These are phyloP conservation scores for Penicillium hesseltinei DNA, from an alignment of 2,329 filamentous ascomycete species.

Conservation along the genomic window DNA sequence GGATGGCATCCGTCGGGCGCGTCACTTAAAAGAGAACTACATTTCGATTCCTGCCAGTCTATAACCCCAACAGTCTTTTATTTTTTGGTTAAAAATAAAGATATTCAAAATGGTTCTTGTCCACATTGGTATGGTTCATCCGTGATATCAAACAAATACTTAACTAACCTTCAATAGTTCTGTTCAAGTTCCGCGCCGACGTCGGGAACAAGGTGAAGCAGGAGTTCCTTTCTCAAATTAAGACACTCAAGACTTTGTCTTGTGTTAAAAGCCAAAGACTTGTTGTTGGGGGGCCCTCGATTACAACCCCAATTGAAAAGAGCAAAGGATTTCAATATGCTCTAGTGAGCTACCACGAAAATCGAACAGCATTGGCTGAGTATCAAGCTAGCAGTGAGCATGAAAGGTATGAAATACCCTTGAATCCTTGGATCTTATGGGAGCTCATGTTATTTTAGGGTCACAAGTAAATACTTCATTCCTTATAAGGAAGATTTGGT, in stretches of 20 bases:
- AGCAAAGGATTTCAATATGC: slow-evolving; percentile 56
- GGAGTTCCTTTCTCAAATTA: slow-evolving; percentile 49
- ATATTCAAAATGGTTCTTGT: slow-evolving; percentile 24
- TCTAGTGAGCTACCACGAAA: slow-evolving; percentile 53
- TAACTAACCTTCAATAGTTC: slow-evolving; percentile 35
- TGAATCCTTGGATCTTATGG: background rate
- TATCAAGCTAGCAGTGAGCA: slow-evolving; percentile 57
- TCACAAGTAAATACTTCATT: slow-evolving; percentile 52
- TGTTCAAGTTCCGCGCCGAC: slow-evolving; percentile 51
- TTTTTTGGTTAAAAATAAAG: background rate
- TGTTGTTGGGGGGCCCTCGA: slow-evolving; percentile 53
- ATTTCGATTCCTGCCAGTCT: background rate
- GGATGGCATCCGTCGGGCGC: slow-evolving; percentile 1
- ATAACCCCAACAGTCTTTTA: background rate
- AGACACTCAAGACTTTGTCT: slow-evolving; percentile 49
- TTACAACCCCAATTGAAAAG: slow-evolving; percentile 52
- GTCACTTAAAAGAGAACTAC: background rate
- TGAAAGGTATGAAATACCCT: slow-evolving; percentile 39
- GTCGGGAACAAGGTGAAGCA: slow-evolving; percentile 45
- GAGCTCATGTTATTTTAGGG: slow-evolving; percentile 33
- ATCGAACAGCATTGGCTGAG: slow-evolving; percentile 46
- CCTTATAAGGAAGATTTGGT: slow-evolving; percentile 55
- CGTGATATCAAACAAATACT: no score
- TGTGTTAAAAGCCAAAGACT: slow-evolving; percentile 52
- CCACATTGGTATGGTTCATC: slow-evolving; percentile 23